These are phyloP conservation scores for Taiwanofungus camphoratus DNA, from an alignment of 1,284 basidiomycete genomes.

Conservation along the genomic window DNA sequence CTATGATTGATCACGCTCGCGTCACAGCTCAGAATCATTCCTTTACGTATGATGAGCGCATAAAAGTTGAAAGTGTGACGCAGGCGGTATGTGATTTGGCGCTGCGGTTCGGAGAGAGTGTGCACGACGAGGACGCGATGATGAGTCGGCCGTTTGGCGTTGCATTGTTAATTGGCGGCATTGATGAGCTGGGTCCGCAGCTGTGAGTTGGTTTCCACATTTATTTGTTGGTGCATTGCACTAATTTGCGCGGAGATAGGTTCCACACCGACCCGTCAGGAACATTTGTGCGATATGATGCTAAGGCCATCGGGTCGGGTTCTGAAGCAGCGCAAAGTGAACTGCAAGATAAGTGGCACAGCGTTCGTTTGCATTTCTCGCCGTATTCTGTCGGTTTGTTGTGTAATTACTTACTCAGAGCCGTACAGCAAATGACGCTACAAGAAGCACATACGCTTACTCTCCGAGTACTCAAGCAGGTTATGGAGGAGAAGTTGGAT, in stretches of 20 bases:
- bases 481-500: slow-evolving; percentile 99
- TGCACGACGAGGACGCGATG: slow-evolving; percentile 97
- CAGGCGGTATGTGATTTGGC: slow-evolving; percentile 99
- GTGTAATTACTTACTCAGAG: not conserved
- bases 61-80: slow-evolving; percentile 95
- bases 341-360: slow-evolving; percentile 96
- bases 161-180: slow-evolving; percentile 92
- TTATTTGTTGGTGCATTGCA: not conserved
- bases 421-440: slow-evolving; percentile 86
- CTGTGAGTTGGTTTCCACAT: slow-evolving; percentile 47
- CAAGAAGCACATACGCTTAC: slow-evolving; percentile 85
- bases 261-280: slow-evolving; percentile 99
- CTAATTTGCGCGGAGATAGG: slow-evolving; percentile 35
- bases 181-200: slow-evolving; percentile 95
- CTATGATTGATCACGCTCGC: slow-evolving; percentile 99
- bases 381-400: not conserved
- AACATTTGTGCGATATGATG: slow-evolving; percentile 95
- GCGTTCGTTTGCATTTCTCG: slow-evolving; percentile 43
- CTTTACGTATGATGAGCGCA: slow-evolving; percentile 96
- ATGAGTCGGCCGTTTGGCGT: slow-evolving; percentile 99
- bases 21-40: slow-evolving; percentile 94
- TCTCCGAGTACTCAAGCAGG: slow-evolving; percentile 92
- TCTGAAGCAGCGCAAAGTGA: slow-evolving; percentile 97
- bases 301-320: slow-evolving; percentile 97
- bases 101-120: slow-evolving; percentile 96